Evolutionary conservation across 2,329 filamentous ascomycete genomes (phyloP), one percentile per base, ranked within the genome.

Genomic region (Arthrinium phaeospermum): DNA sequence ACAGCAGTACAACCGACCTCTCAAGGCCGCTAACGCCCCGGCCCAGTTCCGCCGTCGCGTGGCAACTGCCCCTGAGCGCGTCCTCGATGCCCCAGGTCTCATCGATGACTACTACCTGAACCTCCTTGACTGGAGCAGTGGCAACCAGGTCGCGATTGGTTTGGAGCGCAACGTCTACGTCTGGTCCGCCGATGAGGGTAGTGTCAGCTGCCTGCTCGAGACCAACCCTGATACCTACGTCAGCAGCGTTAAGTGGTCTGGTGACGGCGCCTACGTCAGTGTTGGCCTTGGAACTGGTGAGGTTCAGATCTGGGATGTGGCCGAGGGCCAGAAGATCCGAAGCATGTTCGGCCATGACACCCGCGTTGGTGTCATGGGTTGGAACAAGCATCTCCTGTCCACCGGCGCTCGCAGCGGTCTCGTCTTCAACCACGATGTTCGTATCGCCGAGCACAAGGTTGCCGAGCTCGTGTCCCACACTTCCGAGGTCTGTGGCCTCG

Each of bases 71-170:
- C 96, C 96, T 14, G 96, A 99, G 85, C 94, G 96, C 75, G 96
- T 99, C 19, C 90, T 99, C 37, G 96, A 99, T 83, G 96, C 96
- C 5, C 96, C 96, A 7, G 96, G 96, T 71, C 91, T 99, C 70
- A 93, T 98, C 74, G 96, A 99, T 79, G 96, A 99, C 86, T 99
- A 98, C 89, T 99, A 99, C 83, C 93, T 99, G 78, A 99, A 99
- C 87, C 89, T 99, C 51, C 91, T 99, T 37, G 96, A 99, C 86
- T 99, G 96, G 96, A 98, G 95, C 81, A 96, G 95, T 8, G 92
- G 93, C 73, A 99, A 99, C 87, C 96, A 99, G 84, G 96, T 99
- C 71, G 96, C 96, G 68, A 98, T 99, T 81, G 96, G 96, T 72
- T 91, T 99, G 16, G 96, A 98, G 86, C 95, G 96, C 77, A 97